Evolutionary conservation across 2,329 filamentous ascomycete genomes (phyloP).

Genomic region (Epichloe aotearoae): DNA sequence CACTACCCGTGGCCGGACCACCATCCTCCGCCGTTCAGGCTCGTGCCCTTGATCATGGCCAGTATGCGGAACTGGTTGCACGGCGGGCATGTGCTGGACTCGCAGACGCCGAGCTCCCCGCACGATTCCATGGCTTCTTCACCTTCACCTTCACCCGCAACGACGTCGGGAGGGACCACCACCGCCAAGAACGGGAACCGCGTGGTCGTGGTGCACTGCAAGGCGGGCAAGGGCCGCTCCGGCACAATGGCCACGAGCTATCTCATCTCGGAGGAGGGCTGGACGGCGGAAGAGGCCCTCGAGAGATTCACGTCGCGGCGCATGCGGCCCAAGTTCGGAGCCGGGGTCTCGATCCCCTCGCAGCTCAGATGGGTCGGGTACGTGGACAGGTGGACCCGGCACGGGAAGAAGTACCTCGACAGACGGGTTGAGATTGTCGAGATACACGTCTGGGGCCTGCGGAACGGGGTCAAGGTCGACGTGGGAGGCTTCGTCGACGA

Average conservation of each 20-base stretch:
- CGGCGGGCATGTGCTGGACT: constrained; percentile 28
- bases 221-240: constrained; percentile 88
- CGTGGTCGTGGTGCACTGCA: constrained; percentile 90
- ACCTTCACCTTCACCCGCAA: no score
- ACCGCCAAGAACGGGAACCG: constrained; percentile 29
- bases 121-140: no score
- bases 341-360: constrained; percentile 87
- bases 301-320: constrained; percentile 59
- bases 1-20: constrained; percentile 97
- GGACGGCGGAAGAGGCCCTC: constrained; percentile 39
- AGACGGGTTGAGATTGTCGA: constrained; percentile 74
- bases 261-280: constrained; percentile 71
- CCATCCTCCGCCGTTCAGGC: constrained; percentile 82
- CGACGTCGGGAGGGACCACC: not conserved
- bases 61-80: constrained; percentile 84
- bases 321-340: constrained; percentile 81
- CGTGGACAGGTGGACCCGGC: constrained; percentile 70
- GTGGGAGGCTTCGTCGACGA: constrained; percentile 82
- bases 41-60: constrained; percentile 80
- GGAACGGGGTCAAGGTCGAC: constrained; percentile 75
- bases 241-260: constrained; percentile 83
- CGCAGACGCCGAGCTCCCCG: no score
- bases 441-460: constrained; percentile 77
- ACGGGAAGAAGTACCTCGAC: constrained; percentile 70
- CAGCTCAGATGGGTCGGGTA: constrained; percentile 82